Evolutionary conservation across 2,329 filamentous ascomycete genomes (phyloP).

Genomic region (Colletotrichum sp.): DNA sequence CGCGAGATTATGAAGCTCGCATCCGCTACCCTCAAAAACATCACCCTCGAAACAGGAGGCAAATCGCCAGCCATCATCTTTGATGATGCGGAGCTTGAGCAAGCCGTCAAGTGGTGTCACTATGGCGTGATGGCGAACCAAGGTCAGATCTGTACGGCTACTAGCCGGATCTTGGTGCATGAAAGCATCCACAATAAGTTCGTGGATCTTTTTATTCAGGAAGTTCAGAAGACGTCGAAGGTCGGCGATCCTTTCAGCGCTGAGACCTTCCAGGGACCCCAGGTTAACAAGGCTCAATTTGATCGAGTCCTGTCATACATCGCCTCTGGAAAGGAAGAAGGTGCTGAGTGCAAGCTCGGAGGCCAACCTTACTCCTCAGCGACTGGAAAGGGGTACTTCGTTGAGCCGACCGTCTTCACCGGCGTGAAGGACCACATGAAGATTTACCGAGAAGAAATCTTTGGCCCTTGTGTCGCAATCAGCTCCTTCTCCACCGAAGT

Average conservation of each 20-base stretch:
- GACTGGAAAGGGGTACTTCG: neutral
- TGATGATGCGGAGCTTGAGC: neutral
- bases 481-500: neutral
- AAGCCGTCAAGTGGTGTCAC: neutral
- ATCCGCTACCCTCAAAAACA: neutral
- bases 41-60: neutral
- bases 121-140: neutral
- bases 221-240: neutral
- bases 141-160: neutral
- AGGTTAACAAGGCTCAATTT: neutral
- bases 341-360: neutral
- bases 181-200: neutral
- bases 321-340: neutral
- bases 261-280: neutral
- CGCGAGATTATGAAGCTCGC: neutral
- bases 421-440: neutral
- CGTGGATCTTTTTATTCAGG: neutral
- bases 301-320: neutral
- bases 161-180: neutral
- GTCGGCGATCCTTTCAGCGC: neutral
- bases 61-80: neutral
- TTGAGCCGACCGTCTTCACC: neutral
- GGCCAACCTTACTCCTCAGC: neutral
- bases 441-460: neutral
- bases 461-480: neutral